Evolutionary conservation across 2,329 filamentous ascomycete genomes (phyloP), one percentile per base, ranked within the genome.

Genomic region (Mariannaea sp.): DNA sequence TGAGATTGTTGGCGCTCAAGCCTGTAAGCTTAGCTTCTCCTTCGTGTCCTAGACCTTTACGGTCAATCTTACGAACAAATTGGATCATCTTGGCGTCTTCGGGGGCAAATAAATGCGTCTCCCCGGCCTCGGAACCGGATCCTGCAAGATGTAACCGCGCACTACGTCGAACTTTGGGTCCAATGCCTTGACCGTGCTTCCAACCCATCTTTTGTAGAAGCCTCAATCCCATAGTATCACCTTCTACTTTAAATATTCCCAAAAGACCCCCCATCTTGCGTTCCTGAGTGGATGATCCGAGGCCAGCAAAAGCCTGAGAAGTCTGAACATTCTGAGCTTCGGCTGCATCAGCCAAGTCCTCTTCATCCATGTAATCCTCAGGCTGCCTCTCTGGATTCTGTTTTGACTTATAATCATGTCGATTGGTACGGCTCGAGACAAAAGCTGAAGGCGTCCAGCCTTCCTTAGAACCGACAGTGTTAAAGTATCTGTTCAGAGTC

Each of bases 331-430:
- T 82, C 65, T 86, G 84, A 2, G 88, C 80, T 71, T 96, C 92
- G 53, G 89, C 90, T 0, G 87, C 89, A 69, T 96, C 92, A 6
- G 88, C 89, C 27, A 96, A 77, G 71, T 99, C 94, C 70, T 99
- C 94, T 35, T 96, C 93, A 66, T 99, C 94, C 94, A 99, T 99
- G 65, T 92, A 97, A 68, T 97, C 92, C 71, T 97, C 92, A 1
- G 83, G 66, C 41, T 86, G 84, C 68, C 88, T 85, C 58, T 89
- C 85, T 68, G 89, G 85, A 2, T 74, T 62, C 57, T 82, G 79
- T n/a, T 77, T 44, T 1, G 60, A 14, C 27, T 77, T 79, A 75
- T 89, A 83, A 68, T 89, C 90, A 59, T 81, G 85, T 50, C 92
- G 88, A 65, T 90, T 90, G 32, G 83, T 77, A 19, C 94, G 88